Percentiles rank a stretch among this genome's conserved stretches.
phyloP scores from a whole-genome alignment of 73 alveolate genomes.

The Paramecium sonneborni region DNA sequence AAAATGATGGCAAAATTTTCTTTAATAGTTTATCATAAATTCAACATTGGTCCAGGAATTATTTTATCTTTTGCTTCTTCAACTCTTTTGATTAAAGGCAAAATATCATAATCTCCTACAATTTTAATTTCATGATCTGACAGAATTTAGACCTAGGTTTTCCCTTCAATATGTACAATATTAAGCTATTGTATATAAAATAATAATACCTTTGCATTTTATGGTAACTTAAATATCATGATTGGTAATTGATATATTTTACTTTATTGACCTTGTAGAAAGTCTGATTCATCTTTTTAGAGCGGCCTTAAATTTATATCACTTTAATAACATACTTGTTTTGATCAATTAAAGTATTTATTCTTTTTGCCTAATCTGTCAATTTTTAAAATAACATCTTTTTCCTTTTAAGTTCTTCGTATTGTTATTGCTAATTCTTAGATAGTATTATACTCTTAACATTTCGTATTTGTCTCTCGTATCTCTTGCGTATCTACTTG shows the following conservation, averaged over 20 bases:
- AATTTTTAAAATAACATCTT: background rate
- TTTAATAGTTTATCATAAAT: background rate
- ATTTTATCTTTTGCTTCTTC: background rate
- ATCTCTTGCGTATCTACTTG: background rate
- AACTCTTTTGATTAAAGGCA: conserved; percentile 5
- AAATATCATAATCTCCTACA: background rate
- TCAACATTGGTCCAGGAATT: background rate
- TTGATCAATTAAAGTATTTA: background rate
- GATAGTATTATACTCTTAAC: background rate
- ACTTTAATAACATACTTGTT: background rate
- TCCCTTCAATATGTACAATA: background rate
- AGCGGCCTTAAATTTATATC: background rate
- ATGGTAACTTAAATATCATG: background rate
- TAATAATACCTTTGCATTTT: background rate
- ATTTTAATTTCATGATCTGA: background rate
- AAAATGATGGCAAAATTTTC: background rate
- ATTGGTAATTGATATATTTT: background rate
- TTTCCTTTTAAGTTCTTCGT: background rate
- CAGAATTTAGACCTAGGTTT: background rate
- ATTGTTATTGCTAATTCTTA: background rate
- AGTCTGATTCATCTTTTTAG: background rate
- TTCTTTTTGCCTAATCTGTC: background rate
- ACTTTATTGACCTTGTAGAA: background rate
- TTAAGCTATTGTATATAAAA: background rate
- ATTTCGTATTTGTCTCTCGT: background rate